phyloP scores from a whole-genome alignment of 495 filamentous ascomycete species.

The Aspergillus avenaceus region DNA sequence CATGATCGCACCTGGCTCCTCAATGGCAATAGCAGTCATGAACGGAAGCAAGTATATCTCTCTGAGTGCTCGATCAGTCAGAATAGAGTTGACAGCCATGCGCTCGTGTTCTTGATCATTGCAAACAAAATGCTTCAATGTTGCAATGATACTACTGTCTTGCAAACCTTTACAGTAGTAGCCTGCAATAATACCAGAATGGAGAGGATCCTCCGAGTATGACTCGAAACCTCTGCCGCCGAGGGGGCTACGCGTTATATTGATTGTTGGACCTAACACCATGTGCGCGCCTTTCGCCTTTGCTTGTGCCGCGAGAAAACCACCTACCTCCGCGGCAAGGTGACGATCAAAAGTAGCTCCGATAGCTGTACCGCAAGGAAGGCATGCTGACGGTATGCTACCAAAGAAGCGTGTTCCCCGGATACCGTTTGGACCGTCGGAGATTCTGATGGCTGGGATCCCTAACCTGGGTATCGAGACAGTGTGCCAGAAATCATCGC shows the following conservation, averaged over 20 bases:
- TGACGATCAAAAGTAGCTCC: conserved; percentile 61
- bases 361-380: conserved; percentile 59
- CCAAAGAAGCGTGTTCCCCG: conserved; percentile 62
- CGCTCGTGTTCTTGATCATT: conserved; percentile 68
- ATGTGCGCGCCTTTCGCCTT: conserved; percentile 60
- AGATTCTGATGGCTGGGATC: conserved; percentile 61
- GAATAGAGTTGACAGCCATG: conserved; percentile 53
- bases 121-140: conserved; percentile 68
- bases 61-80: conserved; percentile 60
- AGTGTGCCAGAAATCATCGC: conserved; percentile 69
- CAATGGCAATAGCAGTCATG: conserved; percentile 58
- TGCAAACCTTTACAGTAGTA: conserved; percentile 62
- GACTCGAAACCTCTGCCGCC: conserved; percentile 72
- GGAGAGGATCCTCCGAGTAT: conserved; percentile 68
- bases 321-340: conserved; percentile 51
- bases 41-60: conserved; percentile 74
- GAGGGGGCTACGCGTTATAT: conserved; percentile 64
- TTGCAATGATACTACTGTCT: conserved; percentile 56
- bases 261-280: conserved; percentile 69
- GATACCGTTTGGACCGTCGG: conserved; percentile 66
- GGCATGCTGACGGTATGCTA: conserved; percentile 55
- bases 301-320: conserved; percentile 55
- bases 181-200: conserved; percentile 59
- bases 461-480: conserved; percentile 56
- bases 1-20: conserved; percentile 62